Percentiles rank a stretch among this genome's conserved stretches.
These are phyloP conservation scores for Oryza officinalis DNA, from an alignment of 176 grass and related monocot genomes.

Conservation along the genomic window DNA sequence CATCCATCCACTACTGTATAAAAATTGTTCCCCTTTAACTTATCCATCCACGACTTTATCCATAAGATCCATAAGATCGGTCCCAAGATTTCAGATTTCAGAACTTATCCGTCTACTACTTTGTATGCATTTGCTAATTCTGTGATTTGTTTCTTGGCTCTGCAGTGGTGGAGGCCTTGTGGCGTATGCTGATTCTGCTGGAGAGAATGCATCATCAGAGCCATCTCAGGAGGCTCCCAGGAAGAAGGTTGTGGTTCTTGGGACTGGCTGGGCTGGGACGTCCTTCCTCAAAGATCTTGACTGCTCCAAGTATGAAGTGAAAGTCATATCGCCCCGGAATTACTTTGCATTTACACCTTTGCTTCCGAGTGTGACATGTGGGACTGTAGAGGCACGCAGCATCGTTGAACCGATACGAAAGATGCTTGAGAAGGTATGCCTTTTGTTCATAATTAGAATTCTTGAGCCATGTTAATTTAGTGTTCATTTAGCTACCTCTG, in stretches of 20 bases:
- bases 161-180: constrained; percentile 80
- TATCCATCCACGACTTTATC: constrained; percentile 5
- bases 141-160: neutral
- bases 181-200: constrained; percentile 74
- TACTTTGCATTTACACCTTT: constrained; percentile 96
- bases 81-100: neutral
- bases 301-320: constrained; percentile 76
- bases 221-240: constrained; percentile 43
- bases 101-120: neutral
- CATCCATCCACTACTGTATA: neutral
- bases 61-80: neutral
- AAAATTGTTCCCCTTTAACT: too few relatives aligned
- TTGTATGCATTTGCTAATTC: constrained; percentile 10
- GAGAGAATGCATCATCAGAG: constrained; percentile 30
- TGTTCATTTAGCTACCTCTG: neutral
- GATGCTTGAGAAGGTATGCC: constrained; percentile 74
- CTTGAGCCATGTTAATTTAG: constrained; percentile 19
- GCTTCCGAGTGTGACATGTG: constrained; percentile 88
- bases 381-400: constrained; percentile 87
- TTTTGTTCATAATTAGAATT: neutral
- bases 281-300: constrained; percentile 82
- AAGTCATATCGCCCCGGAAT: constrained; percentile 89
- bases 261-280: constrained; percentile 94
- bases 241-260: constrained; percentile 92
- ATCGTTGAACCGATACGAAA: constrained; percentile 76